Evolutionary conservation across 768 basidiomycete genomes (phyloP), one percentile per base, ranked within the genome.

Genomic region (Mycena alexandri): DNA sequence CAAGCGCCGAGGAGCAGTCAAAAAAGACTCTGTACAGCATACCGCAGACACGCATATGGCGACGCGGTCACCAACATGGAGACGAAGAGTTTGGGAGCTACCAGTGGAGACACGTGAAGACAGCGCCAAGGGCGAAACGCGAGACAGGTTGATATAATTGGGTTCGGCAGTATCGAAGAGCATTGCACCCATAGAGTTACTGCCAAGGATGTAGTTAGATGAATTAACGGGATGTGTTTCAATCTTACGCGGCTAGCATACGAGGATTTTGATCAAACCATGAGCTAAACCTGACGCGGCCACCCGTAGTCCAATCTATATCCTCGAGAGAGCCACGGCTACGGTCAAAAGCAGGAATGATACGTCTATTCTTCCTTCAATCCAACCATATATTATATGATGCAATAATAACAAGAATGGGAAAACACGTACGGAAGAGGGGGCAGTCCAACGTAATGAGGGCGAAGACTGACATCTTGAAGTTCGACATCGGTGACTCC

Each of bases 171-270:
- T 3, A 2, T 3, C 33, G 11, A 52, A 52, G 2, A 34, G 29
- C 9, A 52, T 19, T 2, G 51, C 33, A n/a, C 51, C 51, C 51
- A 52, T 52, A 34, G 51, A 52, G 17, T 52, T 52, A 21, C 43
- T 44, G 43, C n/a, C n/a, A n/a, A n/a, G n/a, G n/a, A n/a, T n/a
- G n/a, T n/a, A n/a, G n/a, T n/a, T n/a, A n/a, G n/a, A n/a, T n/a
- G n/a, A n/a, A n/a, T n/a, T n/a, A n/a, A n/a, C n/a, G n/a, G n/a
- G n/a, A n/a, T n/a, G n/a, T n/a, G n/a, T n/a, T n/a, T n/a, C n/a
- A n/a, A n/a, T n/a, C n/a, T n/a, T 29, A 53, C 33, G 6, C 16
- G 2, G 34, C 34, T 0, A 53, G n/a, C 51, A 53, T 53, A 1
- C n/a, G 51, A 53, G 34, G 51, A 24, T 11, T 21, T 19, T 34